These are phyloP conservation scores for Ustilago hordei DNA, from an alignment of 1,284 basidiomycete genomes.

Conservation along the genomic window DNA sequence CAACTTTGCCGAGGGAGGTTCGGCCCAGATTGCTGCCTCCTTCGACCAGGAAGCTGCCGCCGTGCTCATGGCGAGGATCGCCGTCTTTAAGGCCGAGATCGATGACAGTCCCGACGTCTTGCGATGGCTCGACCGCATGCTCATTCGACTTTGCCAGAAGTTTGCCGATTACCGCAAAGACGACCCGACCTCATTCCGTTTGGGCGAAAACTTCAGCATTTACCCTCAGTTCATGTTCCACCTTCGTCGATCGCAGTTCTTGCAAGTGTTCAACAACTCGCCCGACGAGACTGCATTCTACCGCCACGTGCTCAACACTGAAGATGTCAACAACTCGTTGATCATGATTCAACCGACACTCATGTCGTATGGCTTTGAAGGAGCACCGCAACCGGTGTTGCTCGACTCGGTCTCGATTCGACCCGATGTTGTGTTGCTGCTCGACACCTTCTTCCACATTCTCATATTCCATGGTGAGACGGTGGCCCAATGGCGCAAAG, in stretches of 20 bases:
- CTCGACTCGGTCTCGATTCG: slow-evolving; percentile 98
- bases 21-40: slow-evolving; percentile 88
- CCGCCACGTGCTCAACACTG: slow-evolving; percentile 94
- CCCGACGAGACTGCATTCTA: slow-evolving; percentile 99
- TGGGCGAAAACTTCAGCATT: slow-evolving; percentile 96
- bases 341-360: slow-evolving; percentile 99
- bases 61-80: slow-evolving; percentile 97
- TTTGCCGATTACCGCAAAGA: slow-evolving; percentile 99
- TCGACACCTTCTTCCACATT: slow-evolving; percentile 99
- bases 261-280: slow-evolving; percentile 99
- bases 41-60: slow-evolving; percentile 99
- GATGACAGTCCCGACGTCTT: slow-evolving; percentile 98
- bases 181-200: slow-evolving; percentile 91
- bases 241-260: slow-evolving; percentile 93
- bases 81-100: slow-evolving; percentile 99
- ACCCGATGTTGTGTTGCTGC: slow-evolving; percentile 93
- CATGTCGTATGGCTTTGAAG: slow-evolving; percentile 98
- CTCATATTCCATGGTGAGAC: slow-evolving; percentile 99
- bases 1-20: slow-evolving; percentile 96
- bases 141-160: slow-evolving; percentile 98
- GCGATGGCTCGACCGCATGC: slow-evolving; percentile 97
- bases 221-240: slow-evolving; percentile 99
- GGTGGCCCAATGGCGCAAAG: slow-evolving; percentile 96
- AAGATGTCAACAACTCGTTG: slow-evolving; percentile 98
- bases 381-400: slow-evolving; percentile 88